Conservation (phyloP, 352 stramenopile species). For the Albugo laibachii region DNA sequence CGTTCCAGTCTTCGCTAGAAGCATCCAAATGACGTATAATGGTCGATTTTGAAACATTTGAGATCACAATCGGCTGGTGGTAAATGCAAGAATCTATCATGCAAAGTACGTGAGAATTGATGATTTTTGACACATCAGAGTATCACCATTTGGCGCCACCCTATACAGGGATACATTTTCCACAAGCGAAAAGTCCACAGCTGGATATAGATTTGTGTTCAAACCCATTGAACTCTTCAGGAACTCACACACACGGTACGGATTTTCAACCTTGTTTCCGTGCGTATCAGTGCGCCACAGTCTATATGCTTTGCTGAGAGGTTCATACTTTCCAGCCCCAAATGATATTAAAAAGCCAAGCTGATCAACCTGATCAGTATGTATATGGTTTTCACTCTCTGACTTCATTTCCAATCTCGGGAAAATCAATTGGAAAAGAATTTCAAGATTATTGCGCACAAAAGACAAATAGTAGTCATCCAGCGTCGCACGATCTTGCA, state of each 20-base stretch:
- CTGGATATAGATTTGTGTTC: conserved; percentile 65
- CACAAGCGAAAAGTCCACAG: conserved; percentile 38
- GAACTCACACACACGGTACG: conserved; percentile 39
- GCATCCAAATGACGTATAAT: conserved; percentile 61
- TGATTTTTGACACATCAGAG: too few relatives aligned
- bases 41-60: conserved; percentile 47
- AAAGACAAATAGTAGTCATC: conserved; percentile 67
- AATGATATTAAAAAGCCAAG: conserved; percentile 52
- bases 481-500: conserved; percentile 58
- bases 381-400: conserved; percentile 22
- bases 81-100: too few relatives aligned
- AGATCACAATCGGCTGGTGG: conserved; percentile 25
- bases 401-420: conserved; percentile 21
- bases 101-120: too few relatives aligned
- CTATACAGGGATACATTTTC: too few relatives aligned
- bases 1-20: conserved; percentile 18
- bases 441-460: conserved; percentile 55
- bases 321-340: conserved; percentile 32
- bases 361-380: conserved; percentile 41
- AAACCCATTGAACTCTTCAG: conserved; percentile 56
- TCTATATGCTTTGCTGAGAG: conserved; percentile 42
- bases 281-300: conserved; percentile 21
- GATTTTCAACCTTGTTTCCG: conserved; percentile 20
- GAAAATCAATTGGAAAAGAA: conserved; percentile 50
- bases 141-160: too few relatives aligned